Percentiles rank a stretch among this genome's conserved stretches.
Evolutionary conservation across 768 basidiomycete genomes (phyloP).

Genomic region (Pleurotus pulmonarius): DNA sequence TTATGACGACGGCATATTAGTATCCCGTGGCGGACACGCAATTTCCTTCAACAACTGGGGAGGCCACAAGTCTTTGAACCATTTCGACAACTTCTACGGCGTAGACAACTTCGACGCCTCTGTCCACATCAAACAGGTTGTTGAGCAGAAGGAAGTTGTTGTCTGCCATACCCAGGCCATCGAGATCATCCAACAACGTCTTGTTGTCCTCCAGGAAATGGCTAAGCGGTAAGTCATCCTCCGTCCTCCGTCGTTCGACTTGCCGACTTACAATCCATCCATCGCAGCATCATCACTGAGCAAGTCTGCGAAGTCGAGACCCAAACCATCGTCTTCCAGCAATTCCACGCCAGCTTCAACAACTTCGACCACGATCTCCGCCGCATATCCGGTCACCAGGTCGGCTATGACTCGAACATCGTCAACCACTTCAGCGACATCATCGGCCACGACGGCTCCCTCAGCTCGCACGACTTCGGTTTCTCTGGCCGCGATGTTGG

Average conservation of each 20-base stretch:
- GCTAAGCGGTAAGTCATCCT: conserved; percentile 22
- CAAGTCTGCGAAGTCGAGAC: conserved; percentile 33
- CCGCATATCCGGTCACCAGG: conserved; percentile 22
- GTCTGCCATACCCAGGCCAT: conserved; percentile 26
- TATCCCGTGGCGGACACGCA: conserved; percentile 4
- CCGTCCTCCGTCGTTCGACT: background rate
- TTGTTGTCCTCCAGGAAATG: conserved; percentile 30
- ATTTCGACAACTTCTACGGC: conserved; percentile 38
- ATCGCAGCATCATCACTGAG: conserved; percentile 23
- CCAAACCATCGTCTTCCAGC: conserved; percentile 32
- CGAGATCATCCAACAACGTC: conserved; percentile 28
- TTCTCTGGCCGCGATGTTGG: conserved; percentile 29
- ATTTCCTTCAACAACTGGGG: conserved; percentile 32
- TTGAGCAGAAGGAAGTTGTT: conserved; percentile 20
- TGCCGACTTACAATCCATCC: background rate
- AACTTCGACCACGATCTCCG: conserved; percentile 27
- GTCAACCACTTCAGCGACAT: conserved; percentile 24
- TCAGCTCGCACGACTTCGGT: conserved; percentile 26
- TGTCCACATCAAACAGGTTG: conserved; percentile 18
- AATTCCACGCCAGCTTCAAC: conserved; percentile 25
- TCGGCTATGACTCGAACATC: conserved; percentile 29
- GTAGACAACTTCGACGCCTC: conserved; percentile 29
- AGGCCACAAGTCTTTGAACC: conserved; percentile 24
- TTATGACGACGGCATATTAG: background rate
- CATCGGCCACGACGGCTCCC: conserved; percentile 22